Percentiles rank a stretch among this genome's conserved stretches.
These are phyloP conservation scores for Chloromonas sp. DNA, from an alignment of 163 green algal species.

Conservation along the genomic window DNA sequence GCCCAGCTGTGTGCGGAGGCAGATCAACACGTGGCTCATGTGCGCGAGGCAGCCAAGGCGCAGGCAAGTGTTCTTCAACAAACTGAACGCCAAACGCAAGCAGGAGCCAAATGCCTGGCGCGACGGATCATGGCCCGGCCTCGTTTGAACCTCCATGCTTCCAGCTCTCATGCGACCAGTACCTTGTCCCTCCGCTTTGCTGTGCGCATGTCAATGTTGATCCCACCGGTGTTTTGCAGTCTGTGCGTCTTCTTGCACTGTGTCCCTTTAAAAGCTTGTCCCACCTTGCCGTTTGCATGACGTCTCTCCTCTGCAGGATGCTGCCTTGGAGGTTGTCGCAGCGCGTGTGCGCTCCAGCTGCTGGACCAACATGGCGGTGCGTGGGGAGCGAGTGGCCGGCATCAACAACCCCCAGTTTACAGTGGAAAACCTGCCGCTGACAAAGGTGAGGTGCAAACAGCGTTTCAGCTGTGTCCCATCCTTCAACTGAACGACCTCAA, in stretches of 20 bases:
- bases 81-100: too few relatives aligned
- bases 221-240: too few relatives aligned
- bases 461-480: too few relatives aligned
- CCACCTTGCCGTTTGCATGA: background rate
- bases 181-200: too few relatives aligned
- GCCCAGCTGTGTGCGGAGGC: slow-evolving; percentile 18
- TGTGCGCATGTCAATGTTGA: too few relatives aligned
- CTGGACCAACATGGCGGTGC: slow-evolving; percentile 21
- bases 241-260: too few relatives aligned
- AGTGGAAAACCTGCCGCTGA: slow-evolving; percentile 32
- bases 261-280: background rate
- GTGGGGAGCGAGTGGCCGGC: slow-evolving; percentile 13
- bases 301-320: background rate
- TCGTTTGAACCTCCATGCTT: too few relatives aligned
- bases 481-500: too few relatives aligned
- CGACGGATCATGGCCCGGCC: too few relatives aligned
- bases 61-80: too few relatives aligned
- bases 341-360: slow-evolving; percentile 15
- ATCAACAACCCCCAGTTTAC: background rate
- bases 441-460: slow-evolving; percentile 10
- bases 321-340: slow-evolving; percentile 12
- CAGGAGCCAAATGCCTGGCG: too few relatives aligned
- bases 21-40: slow-evolving; percentile 13
- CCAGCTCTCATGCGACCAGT: too few relatives aligned
- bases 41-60: background rate